These are phyloP conservation scores for Botrytis sinoallii DNA, from an alignment of 2,329 filamentous ascomycete species.

Conservation along the genomic window DNA sequence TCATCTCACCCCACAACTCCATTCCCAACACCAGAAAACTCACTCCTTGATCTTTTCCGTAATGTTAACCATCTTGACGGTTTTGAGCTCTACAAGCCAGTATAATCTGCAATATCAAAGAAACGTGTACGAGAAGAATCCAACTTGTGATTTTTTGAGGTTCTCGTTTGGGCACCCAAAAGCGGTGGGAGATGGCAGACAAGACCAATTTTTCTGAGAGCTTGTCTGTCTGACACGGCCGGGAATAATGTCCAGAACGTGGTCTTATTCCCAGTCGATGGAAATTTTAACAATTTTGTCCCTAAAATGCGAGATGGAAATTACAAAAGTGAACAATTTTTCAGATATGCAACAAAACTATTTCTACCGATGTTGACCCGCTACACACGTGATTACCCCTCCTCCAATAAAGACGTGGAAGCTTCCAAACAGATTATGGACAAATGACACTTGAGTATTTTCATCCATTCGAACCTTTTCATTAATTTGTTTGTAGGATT, in stretches of 20 bases:
- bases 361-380: background rate
- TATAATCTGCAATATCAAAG: background rate
- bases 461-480: background rate
- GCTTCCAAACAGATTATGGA: background rate
- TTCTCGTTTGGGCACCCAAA: background rate
- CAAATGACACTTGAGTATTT: background rate
- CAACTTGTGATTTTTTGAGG: constrained; percentile 9
- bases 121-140: background rate
- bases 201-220: background rate
- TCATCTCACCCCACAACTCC: background rate
- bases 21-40: constrained; percentile 35
- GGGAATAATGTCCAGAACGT: background rate
- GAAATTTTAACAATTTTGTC: background rate
- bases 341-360: background rate
- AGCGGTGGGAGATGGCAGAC: background rate
- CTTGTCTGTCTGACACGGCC: background rate
- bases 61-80: constrained; percentile 87
- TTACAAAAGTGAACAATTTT: background rate
- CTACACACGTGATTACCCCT: background rate
- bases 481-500: background rate
- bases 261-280: background rate
- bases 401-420: background rate
- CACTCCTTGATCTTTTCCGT: constrained; percentile 99
- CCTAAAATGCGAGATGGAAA: background rate
- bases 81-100: constrained; percentile 15